phyloP scores from a whole-genome alignment of 176 grass and related monocot species.

The Zoysia japonica region DNA sequence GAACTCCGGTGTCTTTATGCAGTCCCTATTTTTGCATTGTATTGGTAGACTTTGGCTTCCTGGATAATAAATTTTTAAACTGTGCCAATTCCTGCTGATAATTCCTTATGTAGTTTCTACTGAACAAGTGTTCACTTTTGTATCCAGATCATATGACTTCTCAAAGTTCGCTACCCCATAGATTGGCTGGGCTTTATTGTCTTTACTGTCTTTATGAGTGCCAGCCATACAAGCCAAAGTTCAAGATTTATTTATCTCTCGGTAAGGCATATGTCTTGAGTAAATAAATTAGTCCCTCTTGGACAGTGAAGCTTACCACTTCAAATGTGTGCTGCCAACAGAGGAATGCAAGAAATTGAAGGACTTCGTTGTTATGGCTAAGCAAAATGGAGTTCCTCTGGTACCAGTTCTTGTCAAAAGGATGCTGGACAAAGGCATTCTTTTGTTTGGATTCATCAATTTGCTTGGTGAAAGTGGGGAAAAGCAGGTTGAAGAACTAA shows the following conservation, averaged over 20 bases:
- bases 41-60: conserved; percentile 47
- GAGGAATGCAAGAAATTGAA: conserved; percentile 71
- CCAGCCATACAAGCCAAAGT: conserved; percentile 80
- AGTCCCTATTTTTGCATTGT: conserved; percentile 76
- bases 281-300: conserved; percentile 30
- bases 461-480: conserved; percentile 45
- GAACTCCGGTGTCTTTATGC: conserved; percentile 80
- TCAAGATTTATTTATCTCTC: conserved; percentile 83
- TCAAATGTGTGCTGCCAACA: conserved; percentile 32
- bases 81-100: background rate
- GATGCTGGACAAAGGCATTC: conserved; percentile 70
- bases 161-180: conserved; percentile 43
- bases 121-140: conserved; percentile 41
- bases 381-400: conserved; percentile 44
- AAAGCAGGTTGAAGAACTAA: conserved; percentile 66
- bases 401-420: conserved; percentile 71
- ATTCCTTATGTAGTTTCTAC: background rate
- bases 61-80: background rate
- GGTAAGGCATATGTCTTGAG: conserved; percentile 48
- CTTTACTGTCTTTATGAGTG: conserved; percentile 90
- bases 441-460: conserved; percentile 84
- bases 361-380: conserved; percentile 61
- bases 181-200: conserved; percentile 86
- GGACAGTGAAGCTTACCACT: conserved; percentile 10
- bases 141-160: conserved; percentile 73